Conservation (phyloP, 2,329 filamentous ascomycete genomes). For the Botrytis tulipae region DNA sequence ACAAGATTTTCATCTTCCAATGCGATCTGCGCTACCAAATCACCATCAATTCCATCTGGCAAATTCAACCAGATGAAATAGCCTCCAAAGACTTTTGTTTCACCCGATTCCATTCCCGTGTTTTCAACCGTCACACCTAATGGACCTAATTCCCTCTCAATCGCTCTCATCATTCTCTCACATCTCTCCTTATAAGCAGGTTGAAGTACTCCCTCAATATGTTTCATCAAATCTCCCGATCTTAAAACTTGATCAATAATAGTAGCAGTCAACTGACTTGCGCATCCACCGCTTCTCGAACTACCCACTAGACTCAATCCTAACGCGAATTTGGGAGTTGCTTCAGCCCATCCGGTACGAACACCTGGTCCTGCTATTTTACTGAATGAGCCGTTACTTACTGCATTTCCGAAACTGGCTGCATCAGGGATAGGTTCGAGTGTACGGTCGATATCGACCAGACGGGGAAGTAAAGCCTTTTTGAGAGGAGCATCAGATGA, state of each 20-base stretch:
- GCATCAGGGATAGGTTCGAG: slow-evolving; percentile 57
- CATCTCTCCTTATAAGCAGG: slow-evolving; percentile 50
- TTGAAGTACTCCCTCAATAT: slow-evolving; percentile 45
- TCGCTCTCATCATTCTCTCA: slow-evolving; percentile 54
- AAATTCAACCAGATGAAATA: slow-evolving; percentile 84
- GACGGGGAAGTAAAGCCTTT: slow-evolving; percentile 56
- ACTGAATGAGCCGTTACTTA: slow-evolving; percentile 87
- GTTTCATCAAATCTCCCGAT: slow-evolving; percentile 45
- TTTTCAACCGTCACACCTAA: slow-evolving; percentile 52
- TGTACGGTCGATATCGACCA: slow-evolving; percentile 74
- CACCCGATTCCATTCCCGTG: slow-evolving; percentile 43
- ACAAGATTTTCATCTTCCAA: slow-evolving; percentile 63
- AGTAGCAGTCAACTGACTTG: slow-evolving; percentile 53
- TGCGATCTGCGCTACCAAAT: slow-evolving; percentile 56
- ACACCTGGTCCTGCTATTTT: slow-evolving; percentile 82
- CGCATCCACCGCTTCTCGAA: slow-evolving; percentile 56
- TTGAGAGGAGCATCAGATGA: slow-evolving; percentile 20
- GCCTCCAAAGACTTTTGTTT: slow-evolving; percentile 62
- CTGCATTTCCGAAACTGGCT: slow-evolving; percentile 70
- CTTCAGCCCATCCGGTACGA: slow-evolving; percentile 86
- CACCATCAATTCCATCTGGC: slow-evolving; percentile 50
- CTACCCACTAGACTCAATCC: slow-evolving; percentile 54
- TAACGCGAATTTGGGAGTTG: slow-evolving; percentile 56
- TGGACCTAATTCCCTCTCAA: slow-evolving; percentile 59
- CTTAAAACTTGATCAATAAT: slow-evolving; percentile 50